phyloP scores from a whole-genome alignment of 768 basidiomycete genomes.

The Infundibulicybe gibba region DNA sequence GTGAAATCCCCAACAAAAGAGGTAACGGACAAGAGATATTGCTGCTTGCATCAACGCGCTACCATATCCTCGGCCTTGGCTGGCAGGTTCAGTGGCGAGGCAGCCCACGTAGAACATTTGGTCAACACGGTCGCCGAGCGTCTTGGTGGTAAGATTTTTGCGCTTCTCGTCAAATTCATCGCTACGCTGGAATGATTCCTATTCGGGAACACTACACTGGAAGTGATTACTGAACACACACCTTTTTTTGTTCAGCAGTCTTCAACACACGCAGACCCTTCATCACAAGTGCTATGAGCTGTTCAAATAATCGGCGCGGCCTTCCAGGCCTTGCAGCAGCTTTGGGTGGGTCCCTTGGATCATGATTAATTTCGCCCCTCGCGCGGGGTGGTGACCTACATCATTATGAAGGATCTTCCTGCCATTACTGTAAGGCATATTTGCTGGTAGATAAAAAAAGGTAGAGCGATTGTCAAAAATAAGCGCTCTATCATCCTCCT shows the following conservation, averaged over 20 bases:
- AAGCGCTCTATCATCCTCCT: constrained; percentile 3
- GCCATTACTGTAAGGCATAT: too few relatives aligned
- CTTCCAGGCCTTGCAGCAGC: too few relatives aligned
- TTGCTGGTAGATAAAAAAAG: constrained; percentile 8
- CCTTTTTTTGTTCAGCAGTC: neutral
- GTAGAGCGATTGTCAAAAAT: constrained; percentile 2
- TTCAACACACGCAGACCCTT: too few relatives aligned
- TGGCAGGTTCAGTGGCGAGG: constrained; percentile 20
- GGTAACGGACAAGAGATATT: constrained; percentile 15
- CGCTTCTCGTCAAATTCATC: constrained; percentile 16
- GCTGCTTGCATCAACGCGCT: constrained; percentile 21
- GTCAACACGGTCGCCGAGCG: constrained; percentile 17
- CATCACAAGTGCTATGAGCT: too few relatives aligned
- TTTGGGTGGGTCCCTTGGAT: too few relatives aligned
- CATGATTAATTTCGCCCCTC: too few relatives aligned
- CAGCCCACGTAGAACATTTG: constrained; percentile 25
- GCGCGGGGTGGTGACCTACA: neutral
- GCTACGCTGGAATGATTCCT: constrained; percentile 9
- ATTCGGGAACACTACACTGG: too few relatives aligned
- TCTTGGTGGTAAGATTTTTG: constrained; percentile 13
- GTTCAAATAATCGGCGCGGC: too few relatives aligned
- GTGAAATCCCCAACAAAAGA: neutral
- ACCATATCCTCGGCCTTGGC: constrained; percentile 26
- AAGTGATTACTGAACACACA: too few relatives aligned
- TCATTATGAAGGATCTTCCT: too few relatives aligned